Evolutionary conservation across 352 stramenopile genomes (phyloP).

Genomic region (Pythium aristosporum): DNA sequence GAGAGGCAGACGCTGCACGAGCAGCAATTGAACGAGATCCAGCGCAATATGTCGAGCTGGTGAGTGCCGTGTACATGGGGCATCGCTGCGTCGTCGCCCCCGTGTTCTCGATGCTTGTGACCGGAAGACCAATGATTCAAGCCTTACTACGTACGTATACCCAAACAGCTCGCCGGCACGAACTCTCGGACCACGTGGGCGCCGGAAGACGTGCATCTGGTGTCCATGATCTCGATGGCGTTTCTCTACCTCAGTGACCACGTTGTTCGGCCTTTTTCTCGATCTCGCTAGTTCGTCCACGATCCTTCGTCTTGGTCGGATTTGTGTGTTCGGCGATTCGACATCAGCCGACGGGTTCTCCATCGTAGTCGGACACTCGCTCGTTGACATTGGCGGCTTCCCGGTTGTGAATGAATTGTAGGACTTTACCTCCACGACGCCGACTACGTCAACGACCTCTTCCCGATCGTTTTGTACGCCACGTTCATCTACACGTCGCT

Average conservation of each 20-base stretch:
- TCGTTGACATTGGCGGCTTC: conserved; percentile 61
- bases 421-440: background rate
- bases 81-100: conserved; percentile 35
- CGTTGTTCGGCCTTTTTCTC: conserved; percentile 70
- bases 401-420: conserved; percentile 44
- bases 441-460: conserved; percentile 64
- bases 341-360: conserved; percentile 36
- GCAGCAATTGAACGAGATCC: conserved; percentile 19
- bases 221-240: conserved; percentile 70
- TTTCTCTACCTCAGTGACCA: conserved; percentile 81
- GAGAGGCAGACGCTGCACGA: conserved; percentile 6
- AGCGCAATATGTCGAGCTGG: conserved; percentile 36
- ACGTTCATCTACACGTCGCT: conserved; percentile 74
- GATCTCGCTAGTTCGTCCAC: conserved; percentile 54
- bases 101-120: conserved; percentile 61
- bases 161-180: background rate
- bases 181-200: conserved; percentile 32
- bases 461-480: conserved; percentile 66
- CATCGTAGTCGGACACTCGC: conserved; percentile 64
- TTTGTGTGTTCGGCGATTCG: conserved; percentile 43
- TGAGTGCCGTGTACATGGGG: conserved; percentile 25
- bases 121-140: conserved; percentile 60
- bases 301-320: conserved; percentile 24
- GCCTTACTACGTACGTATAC: conserved; percentile 27
- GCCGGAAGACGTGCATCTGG: conserved; percentile 58